These are phyloP conservation scores for Mytilinidion resinicola DNA, from an alignment of 495 filamentous ascomycete species.

Conservation along the genomic window DNA sequence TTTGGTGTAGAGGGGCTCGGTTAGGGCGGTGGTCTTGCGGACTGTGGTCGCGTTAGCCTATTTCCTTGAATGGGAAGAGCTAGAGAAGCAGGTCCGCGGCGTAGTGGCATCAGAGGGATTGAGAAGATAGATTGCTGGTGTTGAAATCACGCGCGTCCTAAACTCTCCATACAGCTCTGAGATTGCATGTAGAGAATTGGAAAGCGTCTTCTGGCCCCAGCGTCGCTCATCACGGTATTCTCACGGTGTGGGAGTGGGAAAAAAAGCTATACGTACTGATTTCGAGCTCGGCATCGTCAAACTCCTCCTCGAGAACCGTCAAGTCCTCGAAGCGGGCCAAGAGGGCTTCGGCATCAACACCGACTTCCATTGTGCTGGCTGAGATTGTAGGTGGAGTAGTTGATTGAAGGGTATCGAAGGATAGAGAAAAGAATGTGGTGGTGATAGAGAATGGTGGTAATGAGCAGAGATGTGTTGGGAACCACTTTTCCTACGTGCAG, in stretches of 20 bases:
- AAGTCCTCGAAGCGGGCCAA: conserved; percentile 34
- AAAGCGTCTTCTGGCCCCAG: background rate
- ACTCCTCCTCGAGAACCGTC: conserved; percentile 44
- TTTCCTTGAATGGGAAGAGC: background rate
- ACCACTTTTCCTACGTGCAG: no score
- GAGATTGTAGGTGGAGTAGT: no score
- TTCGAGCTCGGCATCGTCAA: conserved; percentile 62
- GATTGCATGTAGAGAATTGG: no score
- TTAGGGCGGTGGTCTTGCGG: conserved; percentile 47
- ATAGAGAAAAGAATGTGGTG: no score
- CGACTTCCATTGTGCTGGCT: no score
- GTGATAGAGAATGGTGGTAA: no score
- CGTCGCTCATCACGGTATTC: background rate
- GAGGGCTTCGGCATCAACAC: conserved; percentile 17
- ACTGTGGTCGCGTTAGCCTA: conserved; percentile 37
- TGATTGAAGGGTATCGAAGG: no score
- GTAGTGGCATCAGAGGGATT: background rate
- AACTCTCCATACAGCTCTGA: no score
- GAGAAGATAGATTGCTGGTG: no score
- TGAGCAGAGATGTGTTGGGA: no score
- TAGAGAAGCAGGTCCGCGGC: no score
- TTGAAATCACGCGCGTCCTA: no score
- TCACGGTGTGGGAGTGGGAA: background rate
- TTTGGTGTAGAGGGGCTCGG: conserved; percentile 59
- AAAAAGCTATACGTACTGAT: conserved; percentile 49